phyloP scores from a whole-genome alignment of 441 rosid species.

The Viola pubescens region DNA sequence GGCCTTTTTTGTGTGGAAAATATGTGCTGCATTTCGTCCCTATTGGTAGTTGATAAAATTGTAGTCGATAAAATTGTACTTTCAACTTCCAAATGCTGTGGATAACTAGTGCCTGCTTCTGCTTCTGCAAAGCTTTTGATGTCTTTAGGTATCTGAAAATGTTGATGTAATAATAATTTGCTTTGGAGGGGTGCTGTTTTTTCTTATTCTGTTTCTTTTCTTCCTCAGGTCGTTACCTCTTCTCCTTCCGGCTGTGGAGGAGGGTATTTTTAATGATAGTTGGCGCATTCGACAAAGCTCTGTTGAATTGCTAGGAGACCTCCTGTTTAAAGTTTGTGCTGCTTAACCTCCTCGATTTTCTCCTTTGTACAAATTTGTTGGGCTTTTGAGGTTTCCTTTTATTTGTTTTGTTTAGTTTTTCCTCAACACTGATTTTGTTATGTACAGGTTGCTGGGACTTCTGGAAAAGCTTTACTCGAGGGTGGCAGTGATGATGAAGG shows the following conservation, averaged over 20 bases:
- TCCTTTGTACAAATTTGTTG: constrained; percentile 7
- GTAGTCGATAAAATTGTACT: neutral
- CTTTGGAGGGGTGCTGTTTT: neutral
- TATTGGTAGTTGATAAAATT: no score
- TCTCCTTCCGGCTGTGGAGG: constrained; percentile 99
- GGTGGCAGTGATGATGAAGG: constrained; percentile 99
- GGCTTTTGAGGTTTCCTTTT: constrained; percentile 3
- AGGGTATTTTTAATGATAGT: constrained; percentile 95
- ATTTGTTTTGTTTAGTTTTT: neutral
- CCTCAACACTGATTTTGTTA: neutral
- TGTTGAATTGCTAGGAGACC: constrained; percentile 95
- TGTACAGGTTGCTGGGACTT: constrained; percentile 96
- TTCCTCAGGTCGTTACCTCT: constrained; percentile 80
- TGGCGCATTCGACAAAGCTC: constrained; percentile 99
- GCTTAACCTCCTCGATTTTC: constrained; percentile 10
- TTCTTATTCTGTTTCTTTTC: constrained; percentile 8
- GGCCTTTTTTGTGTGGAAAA: no score
- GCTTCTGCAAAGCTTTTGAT: neutral
- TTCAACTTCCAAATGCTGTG: neutral
- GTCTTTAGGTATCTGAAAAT: constrained; percentile 2
- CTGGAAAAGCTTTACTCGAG: constrained; percentile 98
- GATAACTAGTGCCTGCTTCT: neutral
- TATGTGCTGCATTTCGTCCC: no score
- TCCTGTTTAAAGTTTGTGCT: constrained; percentile 76
- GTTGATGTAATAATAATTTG: constrained; percentile 13